Percentiles rank a stretch among this genome's conserved stretches.
Evolutionary conservation across 139 green algal genomes (phyloP).

Genomic region (Eudorina sp.): DNA sequence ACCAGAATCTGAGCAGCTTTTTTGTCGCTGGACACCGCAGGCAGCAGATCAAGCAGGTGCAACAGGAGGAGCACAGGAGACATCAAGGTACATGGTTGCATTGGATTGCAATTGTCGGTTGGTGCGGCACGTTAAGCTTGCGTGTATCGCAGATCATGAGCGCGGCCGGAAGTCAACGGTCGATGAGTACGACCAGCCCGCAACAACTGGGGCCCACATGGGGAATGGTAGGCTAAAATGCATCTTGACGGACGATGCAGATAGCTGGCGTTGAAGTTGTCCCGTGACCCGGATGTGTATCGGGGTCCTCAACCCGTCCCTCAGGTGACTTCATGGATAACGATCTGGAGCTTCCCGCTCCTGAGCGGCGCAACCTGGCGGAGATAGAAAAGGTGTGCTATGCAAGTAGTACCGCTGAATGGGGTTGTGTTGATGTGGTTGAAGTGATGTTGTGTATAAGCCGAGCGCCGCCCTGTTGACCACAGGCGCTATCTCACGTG

Average conservation of each 20-base stretch:
- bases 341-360: slow-evolving; percentile 80
- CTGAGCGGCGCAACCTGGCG: slow-evolving; percentile 84
- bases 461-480: not conserved
- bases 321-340: slow-evolving; percentile 52
- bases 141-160: slow-evolving; percentile 24
- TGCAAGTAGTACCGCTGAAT: too few species aligned
- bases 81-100: slow-evolving; percentile 45
- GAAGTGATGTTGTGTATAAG: too few species aligned
- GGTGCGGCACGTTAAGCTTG: slow-evolving; percentile 10
- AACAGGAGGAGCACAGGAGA: slow-evolving; percentile 57
- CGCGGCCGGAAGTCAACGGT: slow-evolving; percentile 12
- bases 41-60: slow-evolving; percentile 78
- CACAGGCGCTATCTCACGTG: slow-evolving; percentile 73
- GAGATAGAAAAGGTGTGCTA: slow-evolving; percentile 81
- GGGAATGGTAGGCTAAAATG: not conserved
- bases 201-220: slow-evolving; percentile 58
- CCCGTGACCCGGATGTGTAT: not conserved
- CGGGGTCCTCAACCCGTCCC: not conserved
- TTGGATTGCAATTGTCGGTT: not conserved
- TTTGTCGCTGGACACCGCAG: slow-evolving; percentile 33
- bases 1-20: not conserved
- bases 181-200: slow-evolving; percentile 54
- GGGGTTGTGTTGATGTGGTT: too few species aligned
- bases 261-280: too few species aligned
- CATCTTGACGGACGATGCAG: not conserved